These are phyloP conservation scores for Fraxinus albicans DNA, from an alignment of 305 asterid species.

Conservation along the genomic window DNA sequence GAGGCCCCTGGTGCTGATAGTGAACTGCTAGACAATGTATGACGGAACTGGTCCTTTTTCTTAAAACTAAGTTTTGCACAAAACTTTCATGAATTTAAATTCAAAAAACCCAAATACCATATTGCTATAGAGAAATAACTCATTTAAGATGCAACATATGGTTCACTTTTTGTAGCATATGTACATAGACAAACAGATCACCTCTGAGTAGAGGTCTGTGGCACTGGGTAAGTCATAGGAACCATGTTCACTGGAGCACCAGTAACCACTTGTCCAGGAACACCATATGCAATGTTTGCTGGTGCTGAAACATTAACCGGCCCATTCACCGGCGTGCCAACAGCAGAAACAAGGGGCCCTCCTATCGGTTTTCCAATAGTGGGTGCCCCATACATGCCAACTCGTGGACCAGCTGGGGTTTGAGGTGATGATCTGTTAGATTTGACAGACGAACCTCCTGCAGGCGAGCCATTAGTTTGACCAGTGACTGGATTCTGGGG, in stretches of 20 bases:
- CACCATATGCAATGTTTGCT: conserved; percentile 49
- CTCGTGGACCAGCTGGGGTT: conserved; percentile 33
- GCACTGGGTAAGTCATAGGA: conserved; percentile 36
- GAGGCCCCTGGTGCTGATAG: conserved; percentile 63
- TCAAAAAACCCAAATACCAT: background rate
- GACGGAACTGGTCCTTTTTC: conserved; percentile 22
- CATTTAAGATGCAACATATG: background rate
- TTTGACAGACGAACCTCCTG: conserved; percentile 33
- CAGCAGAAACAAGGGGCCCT: conserved; percentile 66
- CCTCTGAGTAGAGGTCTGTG: conserved; percentile 13
- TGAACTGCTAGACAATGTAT: conserved; percentile 45
- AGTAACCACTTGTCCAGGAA: conserved; percentile 33
- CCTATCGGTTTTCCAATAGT: conserved; percentile 69
- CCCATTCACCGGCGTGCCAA: conserved; percentile 48
- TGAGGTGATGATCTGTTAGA: conserved; percentile 26
- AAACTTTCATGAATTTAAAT: background rate
- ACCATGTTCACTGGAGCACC: conserved; percentile 51
- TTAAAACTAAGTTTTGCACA: background rate
- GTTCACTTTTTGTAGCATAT: background rate
- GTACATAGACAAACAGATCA: background rate
- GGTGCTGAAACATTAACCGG: conserved; percentile 37
- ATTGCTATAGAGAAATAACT: background rate
- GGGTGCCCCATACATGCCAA: conserved; percentile 49
- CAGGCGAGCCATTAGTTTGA: conserved; percentile 43
- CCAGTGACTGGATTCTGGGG: conserved; percentile 86